Base-by-base conservation (phyloP, 1,284 basidiomycete species). In the Leccinum pachyderme region DNA sequence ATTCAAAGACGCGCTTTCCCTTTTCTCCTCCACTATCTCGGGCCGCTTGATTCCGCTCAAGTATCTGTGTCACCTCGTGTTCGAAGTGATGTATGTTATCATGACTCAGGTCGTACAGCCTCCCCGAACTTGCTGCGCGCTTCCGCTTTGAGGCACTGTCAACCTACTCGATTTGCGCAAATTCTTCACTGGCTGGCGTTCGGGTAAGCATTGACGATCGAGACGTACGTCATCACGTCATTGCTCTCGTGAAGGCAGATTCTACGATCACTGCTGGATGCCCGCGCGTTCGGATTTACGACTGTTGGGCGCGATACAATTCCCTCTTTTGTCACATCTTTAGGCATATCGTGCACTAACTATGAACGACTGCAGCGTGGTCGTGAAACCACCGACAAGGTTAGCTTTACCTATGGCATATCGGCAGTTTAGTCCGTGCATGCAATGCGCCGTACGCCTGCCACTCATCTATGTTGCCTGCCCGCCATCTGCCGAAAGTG, bases 211-310 rank as follows among this genome's bases (percentile, higher is more conserved):
- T 55, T 71, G 27, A 55, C 54, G 52, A 54, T 47, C 50, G 24
- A 24, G 37, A 24, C 47, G 66, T 68, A 72, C 70, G 67, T 68
- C 70, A 72, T 52, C 31, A 72, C 70, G 67, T 68, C 70, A 72
- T 52, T 27, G 31, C 55, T 66, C 41, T 56, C 58, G 49, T 55
- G 49, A 56, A 57, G 13, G 44, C 47, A 58, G 54, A 48, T 53
- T 55, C 33, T 43, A 45, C 33, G 32, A 48, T 55, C 53, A 49
- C 43, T 47, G 47, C 33, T 33, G 47, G 44, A 49, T 31, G 51
- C 47, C 44, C 47, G 39, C 49, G 47, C 53, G 48, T 51, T 50
- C 44, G 18, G 45, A 44, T n/a, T 58, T 53, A 63, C 54, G 61
- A 58, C 47, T 44, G 25, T 44, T 47, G 47, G 47, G 55, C 58